A percentile compares a stretch with the other conserved stretches of the same genome.
phyloP scores from a whole-genome alignment of 2,329 filamentous ascomycete genomes.

The Aspergillus versicolor region DNA sequence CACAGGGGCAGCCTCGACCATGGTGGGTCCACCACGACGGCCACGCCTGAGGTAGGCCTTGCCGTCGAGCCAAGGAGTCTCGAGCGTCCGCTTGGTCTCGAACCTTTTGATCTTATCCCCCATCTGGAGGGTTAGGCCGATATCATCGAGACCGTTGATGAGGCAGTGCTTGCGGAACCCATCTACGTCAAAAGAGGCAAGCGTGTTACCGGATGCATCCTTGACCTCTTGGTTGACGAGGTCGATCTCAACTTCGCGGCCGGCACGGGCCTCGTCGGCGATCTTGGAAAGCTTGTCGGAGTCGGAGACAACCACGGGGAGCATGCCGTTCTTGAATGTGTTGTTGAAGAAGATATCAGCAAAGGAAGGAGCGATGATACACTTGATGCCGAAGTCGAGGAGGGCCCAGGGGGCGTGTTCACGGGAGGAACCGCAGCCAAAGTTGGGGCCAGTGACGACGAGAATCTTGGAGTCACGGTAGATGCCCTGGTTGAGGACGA shows the following conservation, averaged over 20 bases:
- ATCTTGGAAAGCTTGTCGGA: constrained; percentile 66
- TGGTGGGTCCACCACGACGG: constrained; percentile 53
- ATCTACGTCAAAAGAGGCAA: constrained; percentile 83
- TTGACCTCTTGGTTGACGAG: constrained; percentile 81
- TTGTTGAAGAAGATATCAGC: constrained; percentile 99
- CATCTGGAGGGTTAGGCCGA: constrained; percentile 88
- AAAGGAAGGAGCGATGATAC: constrained; percentile 83
- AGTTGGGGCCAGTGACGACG: constrained; percentile 88
- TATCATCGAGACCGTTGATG: constrained; percentile 90
- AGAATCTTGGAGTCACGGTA: constrained; percentile 85
- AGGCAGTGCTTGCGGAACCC: constrained; percentile 93
- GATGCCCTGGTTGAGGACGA: constrained; percentile 86
- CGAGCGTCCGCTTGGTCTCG: constrained; percentile 71
- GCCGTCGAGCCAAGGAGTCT: constrained; percentile 91
- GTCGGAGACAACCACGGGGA: constrained; percentile 76
- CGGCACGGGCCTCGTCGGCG: constrained; percentile 73
- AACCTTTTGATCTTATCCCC: constrained; percentile 85
- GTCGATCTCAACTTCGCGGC: constrained; percentile 84
- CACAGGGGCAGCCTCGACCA: constrained; percentile 66
- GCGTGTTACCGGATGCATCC: constrained; percentile 68
- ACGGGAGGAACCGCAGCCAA: constrained; percentile 87
- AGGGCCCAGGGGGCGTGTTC: constrained; percentile 98
- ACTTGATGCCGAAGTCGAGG: constrained; percentile 93
- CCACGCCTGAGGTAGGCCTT: constrained; percentile 69
- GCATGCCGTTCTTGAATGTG: constrained; percentile 99